These are phyloP conservation scores for Dactylis glomerata DNA, from an alignment of 176 grass and related monocot species.

Conservation along the genomic window DNA sequence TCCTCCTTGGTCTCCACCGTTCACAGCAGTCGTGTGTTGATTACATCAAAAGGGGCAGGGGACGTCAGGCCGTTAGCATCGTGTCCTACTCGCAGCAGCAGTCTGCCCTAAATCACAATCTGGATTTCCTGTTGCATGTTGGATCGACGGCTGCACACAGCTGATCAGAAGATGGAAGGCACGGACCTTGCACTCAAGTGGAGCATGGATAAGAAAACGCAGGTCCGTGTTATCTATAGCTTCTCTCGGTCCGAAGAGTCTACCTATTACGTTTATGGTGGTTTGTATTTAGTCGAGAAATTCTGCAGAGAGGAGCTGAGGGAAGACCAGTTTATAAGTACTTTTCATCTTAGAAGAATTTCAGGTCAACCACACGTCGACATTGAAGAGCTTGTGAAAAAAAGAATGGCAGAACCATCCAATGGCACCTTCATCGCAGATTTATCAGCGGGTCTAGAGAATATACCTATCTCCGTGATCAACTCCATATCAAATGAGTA, in stretches of 20 bases:
- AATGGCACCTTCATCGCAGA: constrained; percentile 30
- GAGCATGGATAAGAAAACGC: constrained; percentile 66
- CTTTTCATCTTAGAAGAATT: constrained; percentile 57
- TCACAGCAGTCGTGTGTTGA: constrained; percentile 36
- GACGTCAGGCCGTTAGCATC: constrained; percentile 45
- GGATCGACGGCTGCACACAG: constrained; percentile 32
- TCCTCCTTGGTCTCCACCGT: constrained; percentile 54
- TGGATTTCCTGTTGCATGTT: constrained; percentile 52
- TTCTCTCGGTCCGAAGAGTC: not conserved
- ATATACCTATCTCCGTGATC: constrained; percentile 55
- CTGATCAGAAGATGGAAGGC: constrained; percentile 19
- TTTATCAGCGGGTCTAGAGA: constrained; percentile 63
- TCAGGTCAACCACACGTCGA: constrained; percentile 31
- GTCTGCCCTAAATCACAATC: constrained; percentile 36
- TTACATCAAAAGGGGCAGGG: constrained; percentile 33
- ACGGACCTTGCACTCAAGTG: constrained; percentile 37
- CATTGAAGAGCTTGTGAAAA: constrained; percentile 33
- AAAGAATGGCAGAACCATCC: not conserved
- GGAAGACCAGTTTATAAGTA: constrained; percentile 21
- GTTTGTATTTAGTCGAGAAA: constrained; percentile 68
- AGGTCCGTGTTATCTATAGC: constrained; percentile 41
- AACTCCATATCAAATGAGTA: constrained; percentile 47
- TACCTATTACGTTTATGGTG: constrained; percentile 58
- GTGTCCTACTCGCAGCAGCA: constrained; percentile 35
- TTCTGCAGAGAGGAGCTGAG: constrained; percentile 21